Percentiles rank a stretch among this genome's conserved stretches.
These are phyloP conservation scores for Ceriops tagal DNA, from an alignment of 345 rosid genomes.

Conservation along the genomic window DNA sequence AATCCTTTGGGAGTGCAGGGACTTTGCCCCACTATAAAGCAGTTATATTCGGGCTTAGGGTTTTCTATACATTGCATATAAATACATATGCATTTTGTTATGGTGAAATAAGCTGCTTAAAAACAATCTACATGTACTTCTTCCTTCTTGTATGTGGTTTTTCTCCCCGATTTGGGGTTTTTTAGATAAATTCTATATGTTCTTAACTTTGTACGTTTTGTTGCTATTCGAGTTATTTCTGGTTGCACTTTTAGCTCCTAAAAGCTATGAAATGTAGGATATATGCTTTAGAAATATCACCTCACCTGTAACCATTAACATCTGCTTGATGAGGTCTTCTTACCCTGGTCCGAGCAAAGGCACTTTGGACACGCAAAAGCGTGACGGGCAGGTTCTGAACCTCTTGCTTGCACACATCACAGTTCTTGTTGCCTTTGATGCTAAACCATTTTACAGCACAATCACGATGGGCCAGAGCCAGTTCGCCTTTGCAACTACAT, in stretches of 20 bases:
- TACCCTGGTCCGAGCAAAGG: slow-evolving; percentile 28
- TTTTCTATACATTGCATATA: no score
- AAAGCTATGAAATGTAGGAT: not conserved
- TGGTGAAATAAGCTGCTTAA: no score
- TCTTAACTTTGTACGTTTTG: no score
- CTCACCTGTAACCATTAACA: slow-evolving; percentile 47
- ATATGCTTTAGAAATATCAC: not conserved
- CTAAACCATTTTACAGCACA: slow-evolving; percentile 96
- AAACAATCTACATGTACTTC: no score
- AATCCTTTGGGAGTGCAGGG: no score
- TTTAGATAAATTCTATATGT: no score
- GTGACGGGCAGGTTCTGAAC: slow-evolving; percentile 86
- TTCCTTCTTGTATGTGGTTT: no score
- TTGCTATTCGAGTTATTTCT: no score
- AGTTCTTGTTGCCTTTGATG: slow-evolving; percentile 85
- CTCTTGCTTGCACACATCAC: slow-evolving; percentile 89
- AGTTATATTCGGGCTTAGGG: no score
- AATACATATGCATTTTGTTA: no score
- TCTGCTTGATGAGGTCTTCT: slow-evolving; percentile 31
- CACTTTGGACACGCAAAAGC: slow-evolving; percentile 67
- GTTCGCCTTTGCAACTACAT: slow-evolving; percentile 97
- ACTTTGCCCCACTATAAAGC: no score
- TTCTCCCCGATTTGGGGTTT: no score
- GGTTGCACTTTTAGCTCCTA: not conserved
- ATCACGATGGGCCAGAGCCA: slow-evolving; percentile 86